phyloP scores from a whole-genome alignment of 2,329 filamentous ascomycete genomes.

The Epichloe sibirici region DNA sequence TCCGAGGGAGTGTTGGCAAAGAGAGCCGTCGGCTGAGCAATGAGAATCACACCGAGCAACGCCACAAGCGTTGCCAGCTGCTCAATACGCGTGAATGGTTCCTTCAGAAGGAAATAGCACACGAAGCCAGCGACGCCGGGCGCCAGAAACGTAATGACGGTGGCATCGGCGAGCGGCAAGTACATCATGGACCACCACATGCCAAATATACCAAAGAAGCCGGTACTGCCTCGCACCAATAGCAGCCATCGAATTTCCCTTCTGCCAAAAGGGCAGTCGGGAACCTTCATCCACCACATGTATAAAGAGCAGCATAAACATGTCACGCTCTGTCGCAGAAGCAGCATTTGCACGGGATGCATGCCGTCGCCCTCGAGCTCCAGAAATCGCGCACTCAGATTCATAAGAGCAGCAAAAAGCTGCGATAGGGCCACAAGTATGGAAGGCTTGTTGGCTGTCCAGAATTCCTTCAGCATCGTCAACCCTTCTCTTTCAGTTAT shows the following conservation, averaged over 20 bases:
- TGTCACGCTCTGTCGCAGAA: constrained; percentile 68
- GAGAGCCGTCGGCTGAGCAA: constrained; percentile 57
- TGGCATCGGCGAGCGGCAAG: constrained; percentile 74
- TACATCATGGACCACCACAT: constrained; percentile 60
- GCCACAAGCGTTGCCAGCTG: constrained; percentile 66
- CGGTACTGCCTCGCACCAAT: constrained; percentile 53
- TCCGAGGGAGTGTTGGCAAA: constrained; percentile 23
- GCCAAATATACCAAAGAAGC: constrained; percentile 69
- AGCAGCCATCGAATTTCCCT: constrained; percentile 56
- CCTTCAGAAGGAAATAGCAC: constrained; percentile 61
- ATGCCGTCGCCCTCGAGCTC: constrained; percentile 61
- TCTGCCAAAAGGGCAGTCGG: constrained; percentile 58
- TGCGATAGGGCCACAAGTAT: constrained; percentile 63
- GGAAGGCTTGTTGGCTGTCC: constrained; percentile 58
- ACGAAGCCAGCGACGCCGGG: constrained; percentile 70
- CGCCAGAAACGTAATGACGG: constrained; percentile 77
- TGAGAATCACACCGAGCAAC: constrained; percentile 68
- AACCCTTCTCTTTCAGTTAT: background rate
- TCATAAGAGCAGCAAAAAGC: constrained; percentile 77
- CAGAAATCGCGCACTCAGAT: constrained; percentile 63
- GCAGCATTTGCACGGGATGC: constrained; percentile 76
- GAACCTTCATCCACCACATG: constrained; percentile 58
- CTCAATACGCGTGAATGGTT: constrained; percentile 68
- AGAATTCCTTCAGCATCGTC: constrained; percentile 28
- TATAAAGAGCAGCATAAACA: constrained; percentile 53